Conservation (phyloP, 2,329 filamentous ascomycete species). For the Bipolaris zeicola region DNA sequence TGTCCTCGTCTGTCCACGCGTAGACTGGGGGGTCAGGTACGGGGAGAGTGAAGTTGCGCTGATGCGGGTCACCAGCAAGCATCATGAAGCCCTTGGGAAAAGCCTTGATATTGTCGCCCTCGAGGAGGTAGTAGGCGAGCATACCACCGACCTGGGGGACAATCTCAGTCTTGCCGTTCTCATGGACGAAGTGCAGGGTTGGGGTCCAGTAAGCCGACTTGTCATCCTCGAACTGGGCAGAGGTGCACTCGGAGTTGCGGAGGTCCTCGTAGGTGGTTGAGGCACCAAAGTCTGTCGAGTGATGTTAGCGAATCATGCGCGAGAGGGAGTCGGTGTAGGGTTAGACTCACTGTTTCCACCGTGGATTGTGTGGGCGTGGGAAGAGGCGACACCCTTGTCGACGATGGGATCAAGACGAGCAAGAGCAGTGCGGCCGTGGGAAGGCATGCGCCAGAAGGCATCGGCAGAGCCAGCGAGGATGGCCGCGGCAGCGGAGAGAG, state of each 20-base stretch:
- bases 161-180: slow-evolving; percentile 67
- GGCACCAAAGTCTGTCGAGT: slow-evolving; percentile 59
- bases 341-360: slow-evolving; percentile 58
- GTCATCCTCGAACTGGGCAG: slow-evolving; percentile 59
- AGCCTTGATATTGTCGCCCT: slow-evolving; percentile 69
- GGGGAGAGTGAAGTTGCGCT: slow-evolving; percentile 60
- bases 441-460: slow-evolving; percentile 74
- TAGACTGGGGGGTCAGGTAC: slow-evolving; percentile 73
- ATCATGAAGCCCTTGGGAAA: slow-evolving; percentile 77
- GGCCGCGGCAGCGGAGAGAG: slow-evolving; percentile 36
- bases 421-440: slow-evolving; percentile 64
- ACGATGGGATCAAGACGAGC: slow-evolving; percentile 60
- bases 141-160: slow-evolving; percentile 63
- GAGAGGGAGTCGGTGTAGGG: slow-evolving; percentile 41
- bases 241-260: slow-evolving; percentile 69
- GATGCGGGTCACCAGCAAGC: slow-evolving; percentile 67
- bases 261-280: slow-evolving; percentile 67
- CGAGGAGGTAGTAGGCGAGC: slow-evolving; percentile 77
- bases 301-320: slow-evolving; percentile 27
- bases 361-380: slow-evolving; percentile 42
- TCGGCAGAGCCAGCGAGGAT: slow-evolving; percentile 55
- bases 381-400: slow-evolving; percentile 34
- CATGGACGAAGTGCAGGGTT: slow-evolving; percentile 69
- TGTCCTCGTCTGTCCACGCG: slow-evolving; percentile 66
- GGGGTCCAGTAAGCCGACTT: slow-evolving; percentile 62